Percentiles rank a stretch among this genome's conserved stretches.
phyloP scores from a whole-genome alignment of 257 asterid genomes.

The Scutellaria minor region DNA sequence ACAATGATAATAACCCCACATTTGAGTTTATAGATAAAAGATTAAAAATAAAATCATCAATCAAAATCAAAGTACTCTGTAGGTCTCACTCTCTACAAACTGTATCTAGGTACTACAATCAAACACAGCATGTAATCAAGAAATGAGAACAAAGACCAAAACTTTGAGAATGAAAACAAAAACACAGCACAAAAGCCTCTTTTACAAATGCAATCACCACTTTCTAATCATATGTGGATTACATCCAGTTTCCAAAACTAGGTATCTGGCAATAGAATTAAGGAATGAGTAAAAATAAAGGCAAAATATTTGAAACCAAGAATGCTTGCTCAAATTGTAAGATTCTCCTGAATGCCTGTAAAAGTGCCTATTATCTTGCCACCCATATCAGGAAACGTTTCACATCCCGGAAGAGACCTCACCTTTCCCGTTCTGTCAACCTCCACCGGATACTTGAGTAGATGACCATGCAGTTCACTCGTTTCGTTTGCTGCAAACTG shows the following conservation, averaged over 20 bases:
- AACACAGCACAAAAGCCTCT: not conserved
- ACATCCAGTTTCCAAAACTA: not conserved
- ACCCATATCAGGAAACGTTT: slow-evolving; percentile 88
- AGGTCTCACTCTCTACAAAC: too few species aligned
- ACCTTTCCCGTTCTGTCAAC: slow-evolving; percentile 80
- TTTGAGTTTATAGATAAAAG: too few species aligned
- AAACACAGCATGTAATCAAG: too few species aligned
- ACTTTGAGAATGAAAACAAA: too few species aligned
- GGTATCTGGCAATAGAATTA: slow-evolving; percentile 11
- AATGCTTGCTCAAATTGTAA: slow-evolving; percentile 63
- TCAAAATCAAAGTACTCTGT: too few species aligned
- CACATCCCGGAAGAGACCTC: slow-evolving; percentile 71
- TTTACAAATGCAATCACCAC: slow-evolving; percentile 21
- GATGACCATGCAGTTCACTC: slow-evolving; percentile 74
- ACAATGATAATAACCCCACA: too few species aligned
- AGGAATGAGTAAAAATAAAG: not conserved
- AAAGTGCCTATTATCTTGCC: slow-evolving; percentile 86
- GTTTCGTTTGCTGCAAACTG: slow-evolving; percentile 68
- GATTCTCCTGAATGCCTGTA: slow-evolving; percentile 81
- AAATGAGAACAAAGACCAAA: too few species aligned
- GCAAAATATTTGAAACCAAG: not conserved
- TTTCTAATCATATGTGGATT: not conserved
- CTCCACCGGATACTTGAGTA: slow-evolving; percentile 84
- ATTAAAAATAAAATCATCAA: too few species aligned
- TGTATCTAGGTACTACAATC: too few species aligned